Base-by-base conservation (phyloP, 352 stramenopile genomes). In the Phytophthora vignae region DNA sequence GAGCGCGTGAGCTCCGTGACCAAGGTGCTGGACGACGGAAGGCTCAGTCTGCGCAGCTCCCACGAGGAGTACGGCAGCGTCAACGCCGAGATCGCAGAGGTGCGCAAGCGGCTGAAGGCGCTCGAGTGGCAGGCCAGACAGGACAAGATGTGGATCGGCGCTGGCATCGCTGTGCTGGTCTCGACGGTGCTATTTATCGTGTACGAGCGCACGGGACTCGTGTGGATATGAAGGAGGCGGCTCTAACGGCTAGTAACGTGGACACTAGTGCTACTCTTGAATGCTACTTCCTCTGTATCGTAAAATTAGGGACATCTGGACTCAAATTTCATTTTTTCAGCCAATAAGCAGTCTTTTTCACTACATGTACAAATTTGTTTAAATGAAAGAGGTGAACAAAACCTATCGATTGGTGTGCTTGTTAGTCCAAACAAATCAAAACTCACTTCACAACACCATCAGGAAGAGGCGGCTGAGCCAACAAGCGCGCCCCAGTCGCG, bases 111-210 rank as follows among this genome's bases (percentile, higher is more conserved):
- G 14, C 76, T 95, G n/a, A 90, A 87, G 67, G 76, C 73, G 14
- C 76, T 78, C 27, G 63, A 93, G 78, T 95, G 88, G 88, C 88
- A 95, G 53, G 85, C 88, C 12, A 85, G 71, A 9, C 84, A 92
- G 63, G 88, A 95, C 65, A 81, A 82, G 49, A 84, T 95, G 77
- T 95, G 88, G 86, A 95, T 95, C 56, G 83, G 70, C 8, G 84
- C 88, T 1, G 86, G 88, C 19, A 71, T 95, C 44, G 52, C 77
- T 1, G 69, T 92, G n/a, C 72, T 95, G 12, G 57, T 80, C 11
- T 84, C 83, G 12, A 93, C 86, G 0, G 85, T 93, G 49, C 55
- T 90, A 7, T 91, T 86, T 71, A 95, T 95, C 25, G 65, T 93
- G 21, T 85, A 95, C 60, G 82, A 95, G 60, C 88, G 88, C 58